Conservation (phyloP, 148 eudicot genomes). For the Rhododendron griersonianum region DNA sequence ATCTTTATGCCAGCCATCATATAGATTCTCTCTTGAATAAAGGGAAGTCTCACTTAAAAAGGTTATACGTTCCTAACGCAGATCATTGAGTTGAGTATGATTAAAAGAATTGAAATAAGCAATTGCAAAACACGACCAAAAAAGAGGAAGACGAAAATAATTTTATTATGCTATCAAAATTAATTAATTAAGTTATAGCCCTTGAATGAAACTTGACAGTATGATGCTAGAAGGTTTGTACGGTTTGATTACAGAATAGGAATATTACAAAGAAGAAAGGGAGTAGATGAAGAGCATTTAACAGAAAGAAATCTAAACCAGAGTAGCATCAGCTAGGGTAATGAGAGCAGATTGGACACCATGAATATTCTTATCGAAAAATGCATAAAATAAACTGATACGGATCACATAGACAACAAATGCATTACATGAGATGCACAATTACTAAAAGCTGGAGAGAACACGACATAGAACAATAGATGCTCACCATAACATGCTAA, state of each 20-base stretch:
- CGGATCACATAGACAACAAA: background rate
- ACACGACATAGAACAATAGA: conserved; percentile 6
- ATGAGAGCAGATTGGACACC: background rate
- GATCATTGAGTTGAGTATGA: background rate
- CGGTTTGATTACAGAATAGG: background rate
- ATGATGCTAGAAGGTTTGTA: background rate
- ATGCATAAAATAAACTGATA: background rate
- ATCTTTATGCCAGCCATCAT: background rate
- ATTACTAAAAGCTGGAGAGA: background rate
- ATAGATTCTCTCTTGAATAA: background rate
- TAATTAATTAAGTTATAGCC: background rate
- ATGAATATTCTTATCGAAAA: background rate
- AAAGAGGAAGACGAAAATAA: background rate
- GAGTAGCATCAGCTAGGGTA: background rate
- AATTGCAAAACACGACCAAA: background rate
- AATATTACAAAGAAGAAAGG: background rate
- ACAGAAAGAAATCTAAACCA: background rate
- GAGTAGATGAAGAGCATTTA: background rate
- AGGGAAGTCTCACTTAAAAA: background rate
- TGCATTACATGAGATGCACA: background rate
- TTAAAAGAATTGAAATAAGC: background rate
- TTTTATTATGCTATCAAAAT: background rate
- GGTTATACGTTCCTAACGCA: background rate
- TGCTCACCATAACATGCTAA: conserved; percentile 86
- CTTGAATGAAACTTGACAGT: background rate